phyloP scores from a whole-genome alignment of 176 grass and related monocot species.

The Carex myosuroides region DNA sequence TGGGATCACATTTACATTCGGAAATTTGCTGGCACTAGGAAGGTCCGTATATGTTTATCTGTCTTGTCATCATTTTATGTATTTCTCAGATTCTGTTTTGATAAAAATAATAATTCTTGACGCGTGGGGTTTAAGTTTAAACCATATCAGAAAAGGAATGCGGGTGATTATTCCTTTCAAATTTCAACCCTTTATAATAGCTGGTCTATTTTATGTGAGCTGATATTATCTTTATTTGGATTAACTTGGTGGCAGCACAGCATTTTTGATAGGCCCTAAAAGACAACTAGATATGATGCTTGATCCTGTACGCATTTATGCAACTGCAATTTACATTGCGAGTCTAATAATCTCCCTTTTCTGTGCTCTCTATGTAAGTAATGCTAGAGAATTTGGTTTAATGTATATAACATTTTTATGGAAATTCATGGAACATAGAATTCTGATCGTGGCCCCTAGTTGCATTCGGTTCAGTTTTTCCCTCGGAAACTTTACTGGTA shows the following conservation, averaged over 20 bases:
- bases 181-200: not conserved
- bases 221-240: constrained; percentile 34
- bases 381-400: not conserved
- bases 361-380: constrained; percentile 85
- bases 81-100: not conserved
- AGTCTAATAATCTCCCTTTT: constrained; percentile 90
- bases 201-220: constrained; percentile 21
- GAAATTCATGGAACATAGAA: not conserved
- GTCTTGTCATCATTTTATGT: not conserved
- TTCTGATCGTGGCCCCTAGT: not conserved
- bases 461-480: not conserved
- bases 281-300: constrained; percentile 97
- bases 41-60: constrained; percentile 50
- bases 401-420: not conserved
- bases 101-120: not conserved
- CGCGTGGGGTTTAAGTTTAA: not conserved
- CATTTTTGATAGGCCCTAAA: constrained; percentile 97
- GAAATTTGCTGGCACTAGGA: constrained; percentile 94
- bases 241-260: constrained; percentile 87
- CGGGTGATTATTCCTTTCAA: not conserved
- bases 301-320: constrained; percentile 97
- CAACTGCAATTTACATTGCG: constrained; percentile 92
- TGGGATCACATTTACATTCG: constrained; percentile 92
- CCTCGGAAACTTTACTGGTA: not conserved
- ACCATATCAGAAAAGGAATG: not conserved